Evolutionary conservation across 352 stramenopile genomes (phyloP).

Genomic region (Phytophthora uliginosa): DNA sequence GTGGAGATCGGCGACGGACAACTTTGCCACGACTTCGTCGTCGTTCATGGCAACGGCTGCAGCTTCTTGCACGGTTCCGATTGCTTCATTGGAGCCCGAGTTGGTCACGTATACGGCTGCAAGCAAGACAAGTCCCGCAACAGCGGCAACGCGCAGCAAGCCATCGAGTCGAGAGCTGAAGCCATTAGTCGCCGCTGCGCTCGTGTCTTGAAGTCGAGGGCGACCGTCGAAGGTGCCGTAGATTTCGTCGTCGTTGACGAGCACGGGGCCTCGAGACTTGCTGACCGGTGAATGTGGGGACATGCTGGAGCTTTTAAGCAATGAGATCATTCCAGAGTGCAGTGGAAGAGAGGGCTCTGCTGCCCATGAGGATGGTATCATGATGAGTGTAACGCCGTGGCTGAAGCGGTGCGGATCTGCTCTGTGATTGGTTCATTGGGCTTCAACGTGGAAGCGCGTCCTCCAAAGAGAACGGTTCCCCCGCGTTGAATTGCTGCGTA

Average conservation of each 20-base stretch:
- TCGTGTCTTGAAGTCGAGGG: conserved; percentile 5
- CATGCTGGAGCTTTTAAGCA: conserved; percentile 18
- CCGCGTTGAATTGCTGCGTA: no score
- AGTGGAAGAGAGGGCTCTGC: neutral
- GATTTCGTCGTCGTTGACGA: conserved; percentile 28
- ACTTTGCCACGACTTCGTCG: neutral
- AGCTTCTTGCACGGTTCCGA: neutral
- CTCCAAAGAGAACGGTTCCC: neutral
- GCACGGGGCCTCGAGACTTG: conserved; percentile 26
- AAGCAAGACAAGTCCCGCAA: conserved; percentile 20
- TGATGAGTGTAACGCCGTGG: conserved; percentile 8
- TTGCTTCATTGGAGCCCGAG: neutral
- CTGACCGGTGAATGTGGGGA: neutral
- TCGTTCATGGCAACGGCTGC: neutral
- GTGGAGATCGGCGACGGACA: conserved; percentile 13
- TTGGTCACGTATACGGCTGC: conserved; percentile 24
- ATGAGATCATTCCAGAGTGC: conserved; percentile 10
- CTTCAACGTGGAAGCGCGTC: neutral
- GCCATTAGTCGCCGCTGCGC: conserved; percentile 1
- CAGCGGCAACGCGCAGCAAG: conserved; percentile 18
- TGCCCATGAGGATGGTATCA: neutral
- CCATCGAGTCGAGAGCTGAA: conserved; percentile 2
- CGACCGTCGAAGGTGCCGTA: conserved; percentile 34
- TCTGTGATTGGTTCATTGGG: neutral
- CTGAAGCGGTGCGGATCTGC: conserved; percentile 1